Percentiles rank a stretch among this genome's conserved stretches.
Conservation (phyloP, 352 stramenopile species). For the Phytophthora meadii region DNA sequence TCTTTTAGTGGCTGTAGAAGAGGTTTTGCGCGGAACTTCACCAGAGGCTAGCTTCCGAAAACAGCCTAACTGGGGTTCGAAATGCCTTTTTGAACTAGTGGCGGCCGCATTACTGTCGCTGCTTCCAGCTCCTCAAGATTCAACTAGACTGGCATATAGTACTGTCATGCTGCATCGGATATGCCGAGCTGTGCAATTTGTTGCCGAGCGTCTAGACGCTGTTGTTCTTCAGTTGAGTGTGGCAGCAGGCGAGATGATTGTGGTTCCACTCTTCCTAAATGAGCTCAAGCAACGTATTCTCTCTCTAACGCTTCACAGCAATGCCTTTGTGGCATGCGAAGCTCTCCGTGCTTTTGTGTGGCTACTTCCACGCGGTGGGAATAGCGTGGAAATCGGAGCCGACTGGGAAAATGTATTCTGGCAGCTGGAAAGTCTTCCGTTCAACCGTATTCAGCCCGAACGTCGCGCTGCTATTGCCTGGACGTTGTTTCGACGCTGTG, state of each 20-base stretch:
- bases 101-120: conserved; percentile 49
- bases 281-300: conserved; percentile 57
- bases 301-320: conserved; percentile 46
- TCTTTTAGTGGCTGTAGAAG: conserved; percentile 65
- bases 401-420: conserved; percentile 52
- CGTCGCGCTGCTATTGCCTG: conserved; percentile 63
- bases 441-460: conserved; percentile 55
- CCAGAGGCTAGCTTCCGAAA: conserved; percentile 57
- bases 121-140: conserved; percentile 37
- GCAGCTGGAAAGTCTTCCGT: conserved; percentile 55
- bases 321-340: conserved; percentile 65
- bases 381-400: conserved; percentile 6
- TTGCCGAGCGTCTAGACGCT: conserved; percentile 56
- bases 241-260: conserved; percentile 47
- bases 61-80: conserved; percentile 41
- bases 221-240: conserved; percentile 50
- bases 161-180: conserved; percentile 33
- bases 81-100: conserved; percentile 70
- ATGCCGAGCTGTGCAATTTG: conserved; percentile 59
- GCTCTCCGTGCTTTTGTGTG: conserved; percentile 75
- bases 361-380: conserved; percentile 56
- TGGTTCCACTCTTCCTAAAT: conserved; percentile 46
- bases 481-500: conserved; percentile 67
- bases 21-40: conserved; percentile 50
- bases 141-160: conserved; percentile 2